phyloP scores from a whole-genome alignment of 129 eudicot species.

The Helianthus tuberosus region DNA sequence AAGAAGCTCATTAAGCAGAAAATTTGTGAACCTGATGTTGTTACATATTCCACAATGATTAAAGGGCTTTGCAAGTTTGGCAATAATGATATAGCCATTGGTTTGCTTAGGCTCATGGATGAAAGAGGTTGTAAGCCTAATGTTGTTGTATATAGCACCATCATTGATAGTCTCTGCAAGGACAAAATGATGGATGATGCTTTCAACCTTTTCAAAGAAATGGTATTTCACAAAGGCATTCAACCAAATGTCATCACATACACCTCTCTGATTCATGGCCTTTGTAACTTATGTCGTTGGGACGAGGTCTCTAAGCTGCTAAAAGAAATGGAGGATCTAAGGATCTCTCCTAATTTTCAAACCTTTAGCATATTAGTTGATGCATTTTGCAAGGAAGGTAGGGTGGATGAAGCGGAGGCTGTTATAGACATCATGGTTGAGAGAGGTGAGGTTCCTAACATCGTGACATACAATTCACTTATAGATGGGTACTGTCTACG shows the following conservation, averaged over 20 bases:
- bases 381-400: slow-evolving; percentile 44
- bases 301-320: slow-evolving; percentile 28
- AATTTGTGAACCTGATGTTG: neutral
- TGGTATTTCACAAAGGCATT: slow-evolving; percentile 35
- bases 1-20: slow-evolving; percentile 6
- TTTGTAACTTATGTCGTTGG: slow-evolving; percentile 34
- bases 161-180: slow-evolving; percentile 29
- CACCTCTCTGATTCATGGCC: slow-evolving; percentile 5
- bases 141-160: slow-evolving; percentile 17
- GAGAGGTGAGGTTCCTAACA: neutral
- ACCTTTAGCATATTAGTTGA: slow-evolving; percentile 36
- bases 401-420: slow-evolving; percentile 27
- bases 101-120: slow-evolving; percentile 8
- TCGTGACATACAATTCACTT: neutral
- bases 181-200: slow-evolving; percentile 32
- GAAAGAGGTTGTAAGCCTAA: slow-evolving; percentile 17
- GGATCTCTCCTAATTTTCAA: neutral
- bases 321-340: slow-evolving; percentile 23
- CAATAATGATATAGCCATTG: neutral
- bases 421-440: slow-evolving; percentile 14
- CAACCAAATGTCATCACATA: slow-evolving; percentile 21
- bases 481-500: slow-evolving; percentile 8
- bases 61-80: slow-evolving; percentile 20
- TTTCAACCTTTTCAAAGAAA: slow-evolving; percentile 24
- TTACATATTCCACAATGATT: slow-evolving; percentile 18